Evolutionary conservation across 164 flowering plant genomes (phyloP).

Genomic region (Echeveria elegans): DNA sequence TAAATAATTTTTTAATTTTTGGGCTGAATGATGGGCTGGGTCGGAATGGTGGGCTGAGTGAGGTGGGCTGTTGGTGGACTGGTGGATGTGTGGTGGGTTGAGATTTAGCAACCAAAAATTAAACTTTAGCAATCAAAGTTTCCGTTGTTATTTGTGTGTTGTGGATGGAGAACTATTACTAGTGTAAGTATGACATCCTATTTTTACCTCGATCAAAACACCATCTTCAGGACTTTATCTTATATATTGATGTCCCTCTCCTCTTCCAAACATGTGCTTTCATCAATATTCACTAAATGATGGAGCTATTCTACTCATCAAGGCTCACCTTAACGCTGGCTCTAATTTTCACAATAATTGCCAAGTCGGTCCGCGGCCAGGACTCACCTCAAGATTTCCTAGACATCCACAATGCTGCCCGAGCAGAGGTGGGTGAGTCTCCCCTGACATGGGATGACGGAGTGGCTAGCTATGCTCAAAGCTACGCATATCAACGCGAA

Average conservation of each 20-base stretch:
- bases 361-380: constrained; percentile 13
- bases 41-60: no score
- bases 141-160: not conserved
- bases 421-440: constrained; percentile 28
- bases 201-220: not conserved
- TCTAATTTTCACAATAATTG: not conserved
- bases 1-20: no score
- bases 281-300: not conserved
- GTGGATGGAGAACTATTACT: no score
- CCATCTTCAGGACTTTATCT: not conserved
- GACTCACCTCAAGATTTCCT: constrained; percentile 22
- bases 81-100: no score
- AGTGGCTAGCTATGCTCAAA: constrained; percentile 19
- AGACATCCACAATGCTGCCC: constrained; percentile 31
- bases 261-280: not conserved
- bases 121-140: no score
- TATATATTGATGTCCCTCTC: not conserved
- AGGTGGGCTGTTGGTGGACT: no score
- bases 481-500: constrained; percentile 12
- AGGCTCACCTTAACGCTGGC: not conserved
- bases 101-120: no score
- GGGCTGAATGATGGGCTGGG: no score
- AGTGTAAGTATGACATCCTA: not conserved
- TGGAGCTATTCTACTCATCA: not conserved
- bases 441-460: constrained; percentile 22